These are phyloP conservation scores for Brasenia schreberi DNA, from an alignment of 164 flowering plant genomes.

Conservation along the genomic window DNA sequence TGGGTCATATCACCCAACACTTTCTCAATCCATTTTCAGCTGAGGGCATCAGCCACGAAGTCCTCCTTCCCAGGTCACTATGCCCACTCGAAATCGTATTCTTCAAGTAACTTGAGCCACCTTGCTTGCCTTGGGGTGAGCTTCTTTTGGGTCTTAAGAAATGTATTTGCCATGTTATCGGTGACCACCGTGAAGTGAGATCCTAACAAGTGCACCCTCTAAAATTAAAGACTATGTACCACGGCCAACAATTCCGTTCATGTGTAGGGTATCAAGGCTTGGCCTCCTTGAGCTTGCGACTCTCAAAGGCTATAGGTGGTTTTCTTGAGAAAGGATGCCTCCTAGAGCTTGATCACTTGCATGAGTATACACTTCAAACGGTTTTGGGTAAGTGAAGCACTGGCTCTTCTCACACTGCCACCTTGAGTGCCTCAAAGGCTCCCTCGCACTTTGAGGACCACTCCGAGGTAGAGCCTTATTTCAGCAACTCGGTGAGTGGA, in stretches of 20 bases:
- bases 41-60: constrained; percentile 1
- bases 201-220: too few relatives aligned
- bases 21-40: not conserved
- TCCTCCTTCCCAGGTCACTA: too few relatives aligned
- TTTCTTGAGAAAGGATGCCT: too few relatives aligned
- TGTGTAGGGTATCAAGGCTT: too few relatives aligned
- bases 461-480: not conserved
- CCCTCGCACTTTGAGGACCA: too few relatives aligned
- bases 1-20: not conserved
- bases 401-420: not conserved
- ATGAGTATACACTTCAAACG: not conserved
- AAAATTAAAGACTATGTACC: not conserved
- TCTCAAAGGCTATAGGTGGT: constrained; percentile 7
- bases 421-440: not conserved
- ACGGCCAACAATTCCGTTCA: constrained; percentile 1
- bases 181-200: too few relatives aligned
- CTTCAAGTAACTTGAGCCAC: too few relatives aligned
- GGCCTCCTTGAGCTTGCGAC: constrained; percentile 2
- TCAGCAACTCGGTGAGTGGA: not conserved
- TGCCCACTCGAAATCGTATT: too few relatives aligned
- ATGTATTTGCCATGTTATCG: too few relatives aligned
- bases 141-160: too few relatives aligned
- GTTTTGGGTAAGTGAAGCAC: not conserved
- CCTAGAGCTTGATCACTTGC: not conserved
- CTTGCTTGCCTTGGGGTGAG: too few relatives aligned